Conservation (phyloP, 2,329 filamentous ascomycete genomes). For the Colletotrichum camelliae region DNA sequence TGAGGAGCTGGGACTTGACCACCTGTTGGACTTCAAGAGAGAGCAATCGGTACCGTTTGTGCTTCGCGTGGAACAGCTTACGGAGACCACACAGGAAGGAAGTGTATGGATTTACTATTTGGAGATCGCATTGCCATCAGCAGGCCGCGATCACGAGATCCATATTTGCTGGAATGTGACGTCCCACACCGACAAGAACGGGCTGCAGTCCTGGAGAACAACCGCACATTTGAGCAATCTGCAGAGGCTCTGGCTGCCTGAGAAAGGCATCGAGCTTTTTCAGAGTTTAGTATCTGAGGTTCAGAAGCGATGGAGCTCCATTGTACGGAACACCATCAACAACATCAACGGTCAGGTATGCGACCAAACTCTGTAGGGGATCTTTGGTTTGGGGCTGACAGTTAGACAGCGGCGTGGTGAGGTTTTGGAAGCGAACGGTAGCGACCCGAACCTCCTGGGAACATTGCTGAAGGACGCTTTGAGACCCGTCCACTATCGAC, state of each 20-base stretch:
- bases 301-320: not conserved
- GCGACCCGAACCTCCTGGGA: not conserved
- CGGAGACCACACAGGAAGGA: not conserved
- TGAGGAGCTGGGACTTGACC: not conserved
- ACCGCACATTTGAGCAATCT: not conserved
- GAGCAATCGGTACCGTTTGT: not conserved
- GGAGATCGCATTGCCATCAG: not conserved
- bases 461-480: not conserved
- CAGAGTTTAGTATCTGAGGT: not conserved
- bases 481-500: not conserved
- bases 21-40: not conserved
- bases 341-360: not conserved
- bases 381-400: not conserved
- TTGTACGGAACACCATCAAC: not conserved
- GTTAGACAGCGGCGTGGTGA: not conserved
- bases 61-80: not conserved
- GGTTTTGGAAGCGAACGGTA: not conserved
- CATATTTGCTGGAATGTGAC: not conserved
- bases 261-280: not conserved
- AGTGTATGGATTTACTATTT: not conserved
- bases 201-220: not conserved
- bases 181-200: not conserved
- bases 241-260: not conserved
- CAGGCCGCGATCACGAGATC: not conserved
- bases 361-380: not conserved